Evolutionary conservation across 345 rosid species (phyloP).

Genomic region (Brassica rapa): DNA sequence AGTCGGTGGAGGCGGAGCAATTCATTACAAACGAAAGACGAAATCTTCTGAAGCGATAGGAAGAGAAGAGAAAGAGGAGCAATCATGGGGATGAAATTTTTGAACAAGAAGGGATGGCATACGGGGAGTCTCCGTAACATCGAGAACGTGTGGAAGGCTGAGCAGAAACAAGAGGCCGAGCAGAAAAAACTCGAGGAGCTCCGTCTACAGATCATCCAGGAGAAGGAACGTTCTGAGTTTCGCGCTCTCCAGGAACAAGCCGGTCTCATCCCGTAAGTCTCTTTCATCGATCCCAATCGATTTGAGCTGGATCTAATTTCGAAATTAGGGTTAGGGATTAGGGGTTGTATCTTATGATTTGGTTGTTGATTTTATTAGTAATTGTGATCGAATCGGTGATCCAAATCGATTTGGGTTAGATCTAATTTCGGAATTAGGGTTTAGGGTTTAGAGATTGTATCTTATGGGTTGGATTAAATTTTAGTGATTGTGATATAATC

Average conservation of each 20-base stretch:
- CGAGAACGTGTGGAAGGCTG: constrained; percentile 99
- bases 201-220: constrained; percentile 88
- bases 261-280: constrained; percentile 79
- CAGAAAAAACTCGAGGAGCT: constrained; percentile 95
- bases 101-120: constrained; percentile 99
- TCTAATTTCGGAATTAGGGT: background rate
- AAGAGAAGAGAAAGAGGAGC: constrained; percentile 4
- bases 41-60: background rate
- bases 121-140: constrained; percentile 94
- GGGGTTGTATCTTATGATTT: background rate
- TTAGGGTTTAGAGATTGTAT: background rate
- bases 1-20: constrained; percentile 19
- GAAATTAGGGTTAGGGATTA: constrained; percentile 34
- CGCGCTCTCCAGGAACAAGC: constrained; percentile 94
- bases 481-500: background rate
- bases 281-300: background rate
- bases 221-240: constrained; percentile 87
- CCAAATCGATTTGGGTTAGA: background rate
- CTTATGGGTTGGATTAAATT: background rate
- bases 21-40: constrained; percentile 2
- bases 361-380: background rate
- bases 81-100: constrained; percentile 87
- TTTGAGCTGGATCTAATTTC: constrained; percentile 10
- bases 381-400: constrained; percentile 3
- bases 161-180: constrained; percentile 94